Evolutionary conservation across 108 stramenopile genomes (phyloP), one percentile per base, ranked within the genome.

Genomic region (Skeletonema grethae): DNA sequence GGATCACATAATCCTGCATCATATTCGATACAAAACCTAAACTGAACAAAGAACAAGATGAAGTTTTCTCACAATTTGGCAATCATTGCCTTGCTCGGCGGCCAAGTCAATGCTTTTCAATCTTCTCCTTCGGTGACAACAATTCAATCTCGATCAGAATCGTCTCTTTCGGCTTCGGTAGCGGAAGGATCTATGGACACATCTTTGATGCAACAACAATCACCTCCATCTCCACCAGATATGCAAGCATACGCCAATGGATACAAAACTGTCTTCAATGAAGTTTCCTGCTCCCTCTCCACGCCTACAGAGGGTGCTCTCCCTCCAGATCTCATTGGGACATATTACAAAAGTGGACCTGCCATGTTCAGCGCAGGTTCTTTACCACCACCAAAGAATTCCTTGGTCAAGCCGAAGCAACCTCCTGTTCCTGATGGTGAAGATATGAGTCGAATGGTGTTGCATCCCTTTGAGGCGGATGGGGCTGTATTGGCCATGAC

Each of bases 331-430:
- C 69, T 94, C 57, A 68, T 82, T 39, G 93, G 93, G 35, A 90
- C 86, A 2, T 94, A 94, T 69, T 94, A 80, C 67, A 87, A 83
- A 62, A 73, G 76, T 60, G 93, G 93, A 29, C 93, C 93, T 9
- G 90, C 90, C 75, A 94, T 94, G 93, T 94, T 94, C 65, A 88
- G 86, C 70, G 93, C 93, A 20, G 93, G 93, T 45, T 89, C 90
- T 7, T 85, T 94, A 41, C 79, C 72, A 18, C 93, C 93, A 25
- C 93, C 93, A 11, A 88, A 87, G 59, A 88, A 86, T 29, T 88
- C 88, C 7, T 76, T 94, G 9, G 82, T 94, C 36, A 90, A 91
- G 77, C 93, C 93, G 10, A 89, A 90, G 41, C 74, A 76, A 65
- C 88, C 85, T 11, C 93, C 93, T 25, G 85, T 88, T 13, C 86